Base-by-base conservation (phyloP, 2,329 filamentous ascomycete species). In the Calonectria pteridis region DNA sequence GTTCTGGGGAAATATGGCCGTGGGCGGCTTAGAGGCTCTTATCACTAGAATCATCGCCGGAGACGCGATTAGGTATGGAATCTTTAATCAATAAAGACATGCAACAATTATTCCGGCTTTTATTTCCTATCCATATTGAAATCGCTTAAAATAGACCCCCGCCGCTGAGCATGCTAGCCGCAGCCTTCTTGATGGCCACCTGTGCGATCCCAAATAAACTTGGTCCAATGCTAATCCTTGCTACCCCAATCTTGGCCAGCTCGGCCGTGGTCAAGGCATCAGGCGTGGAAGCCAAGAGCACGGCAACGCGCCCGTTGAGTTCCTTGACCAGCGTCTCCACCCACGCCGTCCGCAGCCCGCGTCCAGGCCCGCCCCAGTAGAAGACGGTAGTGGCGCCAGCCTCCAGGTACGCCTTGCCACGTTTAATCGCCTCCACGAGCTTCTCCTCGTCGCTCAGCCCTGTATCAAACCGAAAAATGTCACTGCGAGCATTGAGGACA, bases 351-450 rank as follows among this genome's bases (percentile, higher is more conserved):
- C 83, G 83, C 16, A 90, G 78, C 50, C 89, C 82, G 18, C 85
- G 80, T 43, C 82, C 82, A 0, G 83, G 77, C 2, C 84, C 89
- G 18, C 91, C 91, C 90, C 90, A 93, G 66, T 91, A 89, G 82
- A 92, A 93, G 0, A 91, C 86, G 0, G 88, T 91, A 16, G 86
- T 89, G 0, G 91, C 91, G 0, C 91, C 91, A 3, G 90, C 90
- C 0, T 84, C 87, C 4, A 93, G 83, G 78, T 89, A 93, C n/a
- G 87, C 87, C 71, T 86, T 88, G 0, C 90, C 91, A 0, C 91
- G 84, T 62, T 82, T 79, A 58, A 92, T 84, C 2, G 87, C 89
- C 62, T 91, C 88, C 3, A 84, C 79, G 13, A 91, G 72, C 4
- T 77, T 80, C 14, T 69, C 80, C 62, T 81, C 87, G 53, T 84